These are phyloP conservation scores for Phytopythium oedochilum DNA, from an alignment of 352 stramenopile species.

Conservation along the genomic window DNA sequence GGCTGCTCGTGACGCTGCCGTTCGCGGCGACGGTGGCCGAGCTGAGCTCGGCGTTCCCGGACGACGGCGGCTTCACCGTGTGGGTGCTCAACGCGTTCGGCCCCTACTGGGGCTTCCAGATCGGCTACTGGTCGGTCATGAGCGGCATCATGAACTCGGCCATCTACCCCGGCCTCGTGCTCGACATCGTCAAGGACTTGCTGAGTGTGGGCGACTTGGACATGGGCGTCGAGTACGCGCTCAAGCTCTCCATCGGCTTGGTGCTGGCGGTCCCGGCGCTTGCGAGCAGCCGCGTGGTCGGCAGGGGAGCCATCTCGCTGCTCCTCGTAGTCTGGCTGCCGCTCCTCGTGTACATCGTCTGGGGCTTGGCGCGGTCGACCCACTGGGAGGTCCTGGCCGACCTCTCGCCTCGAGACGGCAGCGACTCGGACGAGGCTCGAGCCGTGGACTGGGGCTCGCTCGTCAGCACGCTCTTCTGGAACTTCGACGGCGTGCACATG, in stretches of 20 bases:
- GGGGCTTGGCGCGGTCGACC: conserved; percentile 7
- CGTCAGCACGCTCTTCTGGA: conserved; percentile 94
- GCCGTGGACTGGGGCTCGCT: conserved; percentile 55
- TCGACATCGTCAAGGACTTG: conserved; percentile 2
- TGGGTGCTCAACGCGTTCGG: conserved; percentile 88
- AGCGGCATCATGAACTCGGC: conserved; percentile 42
- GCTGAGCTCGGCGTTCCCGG: conserved; percentile 78
- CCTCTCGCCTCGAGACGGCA: conserved; percentile 1
- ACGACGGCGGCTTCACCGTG: conserved; percentile 62
- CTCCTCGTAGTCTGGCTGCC: conserved; percentile 72
- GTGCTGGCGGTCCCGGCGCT: conserved; percentile 20
- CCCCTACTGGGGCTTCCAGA: conserved; percentile 59
- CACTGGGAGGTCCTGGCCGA: conserved; percentile 9
- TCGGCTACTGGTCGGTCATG: conserved; percentile 68
- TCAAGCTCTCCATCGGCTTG: conserved; percentile 22
- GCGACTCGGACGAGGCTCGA: neutral
- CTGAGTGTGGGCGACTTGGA: neutral
- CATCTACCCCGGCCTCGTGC: conserved; percentile 50
- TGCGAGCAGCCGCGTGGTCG: conserved; percentile 52
- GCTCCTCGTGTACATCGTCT: conserved; percentile 61
- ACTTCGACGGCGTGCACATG: conserved; percentile 88
- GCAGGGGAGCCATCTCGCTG: conserved; percentile 47
- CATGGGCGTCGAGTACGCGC: conserved; percentile 9
- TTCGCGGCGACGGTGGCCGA: conserved; percentile 87
- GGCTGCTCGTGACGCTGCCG: conserved; percentile 77